Percentiles rank a stretch among this genome's conserved stretches.
Conservation (phyloP, 2,329 filamentous ascomycete genomes). For the Phaeosphaeria sp. region DNA sequence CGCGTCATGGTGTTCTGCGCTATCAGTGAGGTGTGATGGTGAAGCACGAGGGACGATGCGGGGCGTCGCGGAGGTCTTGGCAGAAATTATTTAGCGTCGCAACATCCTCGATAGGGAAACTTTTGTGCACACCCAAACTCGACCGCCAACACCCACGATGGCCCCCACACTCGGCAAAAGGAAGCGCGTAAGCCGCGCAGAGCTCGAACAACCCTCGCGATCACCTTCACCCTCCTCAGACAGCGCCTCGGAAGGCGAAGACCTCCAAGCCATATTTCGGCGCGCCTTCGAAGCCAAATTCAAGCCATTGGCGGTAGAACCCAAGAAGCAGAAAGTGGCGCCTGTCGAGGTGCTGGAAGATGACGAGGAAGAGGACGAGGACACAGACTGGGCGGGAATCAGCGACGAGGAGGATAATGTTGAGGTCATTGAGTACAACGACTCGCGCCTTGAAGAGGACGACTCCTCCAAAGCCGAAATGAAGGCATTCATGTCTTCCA, state of each 20-base stretch:
- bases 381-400: conserved; percentile 69
- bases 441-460: conserved; percentile 15
- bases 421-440: conserved; percentile 53
- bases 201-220: conserved; percentile 34
- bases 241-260: conserved; percentile 53
- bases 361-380: conserved; percentile 41
- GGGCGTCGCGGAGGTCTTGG: background rate
- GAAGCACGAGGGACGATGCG: background rate
- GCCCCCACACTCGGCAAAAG: conserved; percentile 54
- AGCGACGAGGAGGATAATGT: conserved; percentile 50
- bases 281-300: conserved; percentile 90
- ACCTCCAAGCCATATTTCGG: conserved; percentile 77
- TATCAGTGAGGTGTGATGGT: background rate
- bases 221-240: conserved; percentile 36
- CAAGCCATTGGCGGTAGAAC: conserved; percentile 66
- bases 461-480: conserved; percentile 64
- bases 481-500: conserved; percentile 77
- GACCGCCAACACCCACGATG: conserved; percentile 35
- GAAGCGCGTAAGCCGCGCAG: conserved; percentile 50
- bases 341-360: conserved; percentile 36
- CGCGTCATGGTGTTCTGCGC: conserved; percentile 72
- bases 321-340: conserved; percentile 37
- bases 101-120: background rate
- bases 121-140: background rate
- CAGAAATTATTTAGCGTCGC: background rate